Percentiles rank a stretch among this genome's conserved stretches.
These are phyloP conservation scores for Conringia planisiliqua DNA, from an alignment of 345 rosid species.

Conservation along the genomic window DNA sequence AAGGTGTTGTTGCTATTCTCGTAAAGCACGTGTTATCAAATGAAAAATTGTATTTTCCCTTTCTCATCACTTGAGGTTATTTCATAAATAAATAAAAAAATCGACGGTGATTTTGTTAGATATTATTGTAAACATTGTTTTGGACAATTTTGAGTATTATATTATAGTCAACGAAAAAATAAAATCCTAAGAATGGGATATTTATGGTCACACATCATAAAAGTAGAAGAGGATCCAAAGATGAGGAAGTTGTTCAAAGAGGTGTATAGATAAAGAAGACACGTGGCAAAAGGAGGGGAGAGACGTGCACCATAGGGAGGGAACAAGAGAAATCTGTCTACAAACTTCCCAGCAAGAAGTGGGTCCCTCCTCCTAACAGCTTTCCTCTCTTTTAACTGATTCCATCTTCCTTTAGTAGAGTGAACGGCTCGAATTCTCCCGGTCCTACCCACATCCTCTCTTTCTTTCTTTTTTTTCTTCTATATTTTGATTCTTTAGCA, in stretches of 20 bases:
- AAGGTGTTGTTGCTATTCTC: background rate
- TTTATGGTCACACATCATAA: background rate
- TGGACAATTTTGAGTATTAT: background rate
- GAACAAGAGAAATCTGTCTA: conserved; percentile 45
- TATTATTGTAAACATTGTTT: background rate
- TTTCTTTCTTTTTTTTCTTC: background rate
- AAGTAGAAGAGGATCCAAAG: conserved; percentile 3
- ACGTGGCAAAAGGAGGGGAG: conserved; percentile 37
- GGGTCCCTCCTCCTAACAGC: conserved; percentile 32
- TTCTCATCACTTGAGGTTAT: too few relatives aligned
- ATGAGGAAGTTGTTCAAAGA: background rate
- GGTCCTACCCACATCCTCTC: conserved; percentile 2
- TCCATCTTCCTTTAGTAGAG: conserved; percentile 37
- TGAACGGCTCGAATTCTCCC: conserved; percentile 24
- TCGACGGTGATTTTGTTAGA: too few relatives aligned
- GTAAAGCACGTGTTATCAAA: background rate
- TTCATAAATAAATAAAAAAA: too few relatives aligned
- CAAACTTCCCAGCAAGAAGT: conserved; percentile 43
- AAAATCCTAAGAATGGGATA: background rate
- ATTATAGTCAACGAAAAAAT: background rate
- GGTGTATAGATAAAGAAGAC: background rate
- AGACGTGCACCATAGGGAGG: conserved; percentile 49
- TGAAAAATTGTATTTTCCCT: too few relatives aligned
- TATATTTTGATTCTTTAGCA: background rate
- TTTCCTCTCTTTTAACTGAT: conserved; percentile 34